Conservation (phyloP, 2,329 filamentous ascomycete genomes). For the Ascochyta clinopodiicola region DNA sequence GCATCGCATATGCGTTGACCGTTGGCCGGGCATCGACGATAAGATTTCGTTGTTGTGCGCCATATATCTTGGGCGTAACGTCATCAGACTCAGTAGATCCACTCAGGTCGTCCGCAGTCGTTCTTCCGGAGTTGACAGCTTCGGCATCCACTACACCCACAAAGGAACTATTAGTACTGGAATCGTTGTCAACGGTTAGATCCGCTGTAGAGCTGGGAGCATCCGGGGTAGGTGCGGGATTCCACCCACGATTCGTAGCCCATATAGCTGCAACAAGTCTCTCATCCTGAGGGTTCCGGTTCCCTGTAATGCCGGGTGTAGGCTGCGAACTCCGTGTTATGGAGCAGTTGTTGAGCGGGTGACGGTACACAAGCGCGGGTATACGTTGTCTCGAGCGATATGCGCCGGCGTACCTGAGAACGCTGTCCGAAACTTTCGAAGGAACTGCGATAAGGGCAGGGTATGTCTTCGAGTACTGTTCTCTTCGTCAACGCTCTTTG, state of each 20-base stretch:
- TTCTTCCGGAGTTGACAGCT: constrained; percentile 20
- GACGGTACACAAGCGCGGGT: constrained; percentile 90
- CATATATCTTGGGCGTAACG: constrained; percentile 67
- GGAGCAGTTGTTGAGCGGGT: constrained; percentile 94
- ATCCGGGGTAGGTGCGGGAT: constrained; percentile 29
- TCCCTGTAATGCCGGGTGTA: constrained; percentile 81
- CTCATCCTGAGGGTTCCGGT: constrained; percentile 94
- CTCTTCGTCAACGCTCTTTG: constrained; percentile 20
- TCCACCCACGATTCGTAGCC: constrained; percentile 62
- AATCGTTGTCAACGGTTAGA: constrained; percentile 42
- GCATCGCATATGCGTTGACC: constrained; percentile 93
- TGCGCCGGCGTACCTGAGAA: constrained; percentile 87
- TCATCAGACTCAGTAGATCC: constrained; percentile 47
- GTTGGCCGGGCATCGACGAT: constrained; percentile 96
- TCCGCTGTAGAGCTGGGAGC: constrained; percentile 35
- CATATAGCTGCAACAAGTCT: constrained; percentile 93
- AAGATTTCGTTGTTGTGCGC: constrained; percentile 89
- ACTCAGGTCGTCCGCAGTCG: constrained; percentile 36
- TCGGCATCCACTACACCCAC: constrained; percentile 40
- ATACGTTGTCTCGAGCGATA: constrained; percentile 91
- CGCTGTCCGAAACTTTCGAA: constrained; percentile 91
- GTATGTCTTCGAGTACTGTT: constrained; percentile 86
- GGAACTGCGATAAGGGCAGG: constrained; percentile 85
- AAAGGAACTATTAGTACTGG: constrained; percentile 45
- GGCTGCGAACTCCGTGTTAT: constrained; percentile 96